Evolutionary conservation across 208 protist species (phyloP).

Genomic region (Wallacemonas collosoma): DNA sequence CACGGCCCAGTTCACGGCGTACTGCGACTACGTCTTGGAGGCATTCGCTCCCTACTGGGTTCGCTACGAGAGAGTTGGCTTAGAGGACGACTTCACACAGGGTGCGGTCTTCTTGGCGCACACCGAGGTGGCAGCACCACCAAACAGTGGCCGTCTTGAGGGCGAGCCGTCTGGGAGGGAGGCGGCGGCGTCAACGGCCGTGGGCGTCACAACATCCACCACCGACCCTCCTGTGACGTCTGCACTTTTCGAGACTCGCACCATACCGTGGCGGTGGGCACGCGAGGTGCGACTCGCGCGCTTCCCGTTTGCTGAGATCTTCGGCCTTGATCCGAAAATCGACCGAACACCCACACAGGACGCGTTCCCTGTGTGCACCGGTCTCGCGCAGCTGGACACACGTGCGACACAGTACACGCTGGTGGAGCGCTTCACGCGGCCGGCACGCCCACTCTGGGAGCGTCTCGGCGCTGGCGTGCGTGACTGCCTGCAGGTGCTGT

Average conservation of each 20-base stretch:
- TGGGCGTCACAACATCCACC: not conserved
- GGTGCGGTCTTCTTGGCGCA: conserved; percentile 40
- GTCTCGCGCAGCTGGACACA: not conserved
- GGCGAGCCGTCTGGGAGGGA: no score
- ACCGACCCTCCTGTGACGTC: not conserved
- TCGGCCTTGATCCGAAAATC: conserved; percentile 26
- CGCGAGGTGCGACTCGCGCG: conserved; percentile 16
- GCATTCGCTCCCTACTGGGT: conserved; percentile 35
- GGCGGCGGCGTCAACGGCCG: no score
- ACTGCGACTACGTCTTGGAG: conserved; percentile 49
- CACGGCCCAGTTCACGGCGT: conserved; percentile 35
- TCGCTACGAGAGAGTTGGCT: conserved; percentile 30
- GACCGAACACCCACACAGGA: not conserved
- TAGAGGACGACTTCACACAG: conserved; percentile 54
- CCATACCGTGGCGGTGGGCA: not conserved
- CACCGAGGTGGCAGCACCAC: not conserved
- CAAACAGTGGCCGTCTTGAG: no score
- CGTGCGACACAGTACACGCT: not conserved
- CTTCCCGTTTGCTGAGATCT: conserved; percentile 40
- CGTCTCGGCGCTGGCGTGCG: not conserved
- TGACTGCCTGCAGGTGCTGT: not conserved
- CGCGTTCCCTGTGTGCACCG: not conserved
- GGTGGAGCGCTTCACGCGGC: not conserved
- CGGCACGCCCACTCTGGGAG: not conserved
- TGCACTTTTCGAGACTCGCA: not conserved